Percentiles rank a stretch among this genome's conserved stretches.
Evolutionary conservation across 768 basidiomycete species (phyloP).

Genomic region (Galerina marginata): DNA sequence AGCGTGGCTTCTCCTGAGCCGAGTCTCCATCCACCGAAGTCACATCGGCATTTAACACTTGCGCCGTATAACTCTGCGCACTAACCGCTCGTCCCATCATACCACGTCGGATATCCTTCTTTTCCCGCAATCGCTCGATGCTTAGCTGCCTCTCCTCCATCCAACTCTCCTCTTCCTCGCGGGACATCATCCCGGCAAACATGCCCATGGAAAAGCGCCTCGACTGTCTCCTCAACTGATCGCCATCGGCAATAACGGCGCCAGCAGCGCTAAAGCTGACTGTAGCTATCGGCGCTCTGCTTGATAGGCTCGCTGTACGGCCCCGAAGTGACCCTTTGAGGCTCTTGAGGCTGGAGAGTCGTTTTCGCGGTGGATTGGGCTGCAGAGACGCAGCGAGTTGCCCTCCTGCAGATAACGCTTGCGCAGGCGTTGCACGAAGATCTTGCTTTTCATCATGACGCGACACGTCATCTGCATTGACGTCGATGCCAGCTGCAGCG

Average conservation of each 20-base stretch:
- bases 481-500: conserved; percentile 20
- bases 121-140: conserved; percentile 33
- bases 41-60: not conserved
- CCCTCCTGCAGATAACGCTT: not conserved
- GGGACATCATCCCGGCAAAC: conserved; percentile 20
- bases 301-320: conserved; percentile 1
- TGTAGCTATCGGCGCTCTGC: not conserved
- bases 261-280: too few relatives aligned
- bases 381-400: not conserved
- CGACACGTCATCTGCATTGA: not conserved
- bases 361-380: not conserved
- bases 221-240: not conserved
- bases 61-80: not conserved
- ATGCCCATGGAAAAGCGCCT: conserved; percentile 4
- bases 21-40: conserved; percentile 7
- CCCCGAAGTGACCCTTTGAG: not conserved
- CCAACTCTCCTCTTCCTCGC: conserved; percentile 36
- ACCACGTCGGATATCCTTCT: conserved; percentile 33
- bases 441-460: not conserved
- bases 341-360: conserved; percentile 6
- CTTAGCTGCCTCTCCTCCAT: conserved; percentile 36
- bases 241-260: too few relatives aligned
- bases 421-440: not conserved
- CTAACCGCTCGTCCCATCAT: conserved; percentile 5
- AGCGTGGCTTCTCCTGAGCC: not conserved